Percentiles rank a stretch among this genome's conserved stretches.
phyloP scores from a whole-genome alignment of 2,329 filamentous ascomycete species.

The Fusarium papillatum region DNA sequence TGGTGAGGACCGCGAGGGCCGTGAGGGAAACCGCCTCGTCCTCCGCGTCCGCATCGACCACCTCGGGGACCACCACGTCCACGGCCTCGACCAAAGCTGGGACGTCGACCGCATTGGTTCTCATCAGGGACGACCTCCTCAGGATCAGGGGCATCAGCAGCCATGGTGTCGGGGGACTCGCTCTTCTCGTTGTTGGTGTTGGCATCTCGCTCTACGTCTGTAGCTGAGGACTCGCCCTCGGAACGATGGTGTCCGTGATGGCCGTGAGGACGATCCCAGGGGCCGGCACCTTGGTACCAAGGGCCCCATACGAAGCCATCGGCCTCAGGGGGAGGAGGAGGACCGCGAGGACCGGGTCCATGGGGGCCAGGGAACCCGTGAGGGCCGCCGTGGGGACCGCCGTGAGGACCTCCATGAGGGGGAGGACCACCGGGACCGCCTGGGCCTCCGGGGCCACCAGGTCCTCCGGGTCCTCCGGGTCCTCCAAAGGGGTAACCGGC shows the following conservation, averaged over 20 bases:
- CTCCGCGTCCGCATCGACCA: slow-evolving; percentile 36
- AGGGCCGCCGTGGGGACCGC: slow-evolving; percentile 17
- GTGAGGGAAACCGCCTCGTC: slow-evolving; percentile 35
- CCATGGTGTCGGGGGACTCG: slow-evolving; percentile 51
- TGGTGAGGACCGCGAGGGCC: slow-evolving; percentile 37
- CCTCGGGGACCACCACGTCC: slow-evolving; percentile 38
- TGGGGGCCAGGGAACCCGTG: slow-evolving; percentile 12
- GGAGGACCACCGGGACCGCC: slow-evolving; percentile 10
- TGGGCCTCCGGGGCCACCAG: slow-evolving; percentile 9
- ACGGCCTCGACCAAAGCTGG: slow-evolving; percentile 39
- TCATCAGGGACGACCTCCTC: slow-evolving; percentile 51
- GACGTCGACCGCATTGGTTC: slow-evolving; percentile 38
- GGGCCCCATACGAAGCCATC: slow-evolving; percentile 42
- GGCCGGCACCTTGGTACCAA: slow-evolving; percentile 42
- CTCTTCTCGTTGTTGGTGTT: slow-evolving; percentile 49
- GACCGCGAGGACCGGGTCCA: slow-evolving; percentile 25
- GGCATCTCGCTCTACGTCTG: slow-evolving; percentile 39
- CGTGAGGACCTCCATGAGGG: slow-evolving; percentile 14
- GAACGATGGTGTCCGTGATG: slow-evolving; percentile 41
- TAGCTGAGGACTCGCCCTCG: slow-evolving; percentile 31
- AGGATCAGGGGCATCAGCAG: slow-evolving; percentile 47
- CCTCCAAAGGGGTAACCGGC: slow-evolving; percentile 52
- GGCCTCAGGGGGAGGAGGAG: slow-evolving; percentile 39
- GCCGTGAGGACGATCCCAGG: slow-evolving; percentile 37
- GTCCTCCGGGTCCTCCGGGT: slow-evolving; percentile 33